Conservation (phyloP, 1,284 basidiomycete genomes). For the Papiliotrema nemorosa region DNA sequence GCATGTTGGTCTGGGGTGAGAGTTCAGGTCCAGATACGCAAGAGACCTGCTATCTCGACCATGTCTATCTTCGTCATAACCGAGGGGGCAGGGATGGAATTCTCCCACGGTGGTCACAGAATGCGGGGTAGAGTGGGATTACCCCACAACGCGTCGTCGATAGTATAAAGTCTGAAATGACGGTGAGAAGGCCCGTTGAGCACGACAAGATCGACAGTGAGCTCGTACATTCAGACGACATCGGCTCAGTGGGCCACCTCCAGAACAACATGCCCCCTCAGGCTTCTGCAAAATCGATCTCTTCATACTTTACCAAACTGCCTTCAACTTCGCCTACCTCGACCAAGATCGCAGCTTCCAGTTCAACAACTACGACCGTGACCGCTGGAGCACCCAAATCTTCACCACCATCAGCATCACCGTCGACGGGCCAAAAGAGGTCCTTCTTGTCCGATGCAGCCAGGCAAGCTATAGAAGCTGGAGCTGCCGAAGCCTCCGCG, state of each 20-base stretch:
- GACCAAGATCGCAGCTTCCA: not conserved
- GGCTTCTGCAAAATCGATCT: slow-evolving; percentile 18
- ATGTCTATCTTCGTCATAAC: no score
- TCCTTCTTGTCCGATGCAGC: slow-evolving; percentile 21
- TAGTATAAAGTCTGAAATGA: no score
- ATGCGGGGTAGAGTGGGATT: no score
- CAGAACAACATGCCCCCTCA: slow-evolving; percentile 21
- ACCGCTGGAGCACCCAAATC: not conserved
- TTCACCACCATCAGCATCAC: slow-evolving; percentile 1
- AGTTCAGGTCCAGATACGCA: no score
- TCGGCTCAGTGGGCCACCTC: not conserved
- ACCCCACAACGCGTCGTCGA: no score
- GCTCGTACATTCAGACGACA: no score
- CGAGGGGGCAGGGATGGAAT: not conserved
- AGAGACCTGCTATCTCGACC: no score
- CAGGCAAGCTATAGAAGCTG: slow-evolving; percentile 22
- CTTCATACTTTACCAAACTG: slow-evolving; percentile 24
- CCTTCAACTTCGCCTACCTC: slow-evolving; percentile 7
- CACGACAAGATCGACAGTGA: not conserved
- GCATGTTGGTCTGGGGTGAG: slow-evolving; percentile 3
- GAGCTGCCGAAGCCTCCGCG: slow-evolving; percentile 7
- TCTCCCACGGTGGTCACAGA: not conserved
- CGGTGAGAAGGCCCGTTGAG: not conserved
- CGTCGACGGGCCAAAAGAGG: slow-evolving; percentile 7
- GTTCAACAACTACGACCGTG: not conserved